Conservation (phyloP, 2,329 filamentous ascomycete species). For the Bipolaris oryzae region DNA sequence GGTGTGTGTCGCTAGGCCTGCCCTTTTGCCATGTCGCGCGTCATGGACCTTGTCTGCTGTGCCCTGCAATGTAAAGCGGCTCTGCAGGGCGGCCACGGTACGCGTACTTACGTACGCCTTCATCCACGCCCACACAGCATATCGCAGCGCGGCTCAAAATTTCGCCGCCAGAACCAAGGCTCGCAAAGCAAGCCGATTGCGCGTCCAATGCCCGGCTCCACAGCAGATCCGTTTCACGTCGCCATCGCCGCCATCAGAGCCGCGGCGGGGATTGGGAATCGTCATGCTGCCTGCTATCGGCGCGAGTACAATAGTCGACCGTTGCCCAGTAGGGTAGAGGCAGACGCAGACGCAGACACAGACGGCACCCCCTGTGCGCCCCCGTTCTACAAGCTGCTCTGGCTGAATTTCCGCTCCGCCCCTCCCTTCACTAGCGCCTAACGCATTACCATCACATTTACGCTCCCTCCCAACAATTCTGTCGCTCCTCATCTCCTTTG, state of each 20-base stretch:
- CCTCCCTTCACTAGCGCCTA: slow-evolving; percentile 39
- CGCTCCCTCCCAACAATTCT: slow-evolving; percentile 29
- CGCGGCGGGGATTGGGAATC: slow-evolving; percentile 25
- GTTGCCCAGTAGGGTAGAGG: slow-evolving; percentile 18
- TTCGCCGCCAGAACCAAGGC: slow-evolving; percentile 8
- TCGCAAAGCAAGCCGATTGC: slow-evolving; percentile 30
- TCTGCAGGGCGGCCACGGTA: slow-evolving; percentile 4
- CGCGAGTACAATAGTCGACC: slow-evolving; percentile 16
- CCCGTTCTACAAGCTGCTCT: slow-evolving; percentile 19
- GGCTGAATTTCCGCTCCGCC: slow-evolving; percentile 39
- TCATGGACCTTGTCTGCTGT: slow-evolving; percentile 8
- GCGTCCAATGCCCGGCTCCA: slow-evolving; percentile 34
- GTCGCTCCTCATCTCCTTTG: slow-evolving; percentile 31
- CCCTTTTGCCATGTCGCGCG: slow-evolving; percentile 1
- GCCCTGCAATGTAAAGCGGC: slow-evolving; percentile 15
- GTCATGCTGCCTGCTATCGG: slow-evolving; percentile 21
- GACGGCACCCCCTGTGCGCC: slow-evolving; percentile 24
- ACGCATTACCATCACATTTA: slow-evolving; percentile 29
- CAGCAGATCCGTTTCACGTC: slow-evolving; percentile 44
- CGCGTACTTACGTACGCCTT: slow-evolving; percentile 10
- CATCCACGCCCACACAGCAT: neutral
- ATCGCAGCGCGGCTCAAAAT: slow-evolving; percentile 10
- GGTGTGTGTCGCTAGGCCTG: slow-evolving; percentile 1
- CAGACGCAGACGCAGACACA: too few relatives aligned
- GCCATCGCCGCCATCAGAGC: slow-evolving; percentile 20